These are phyloP conservation scores for Colletotrichum higginsianum DNA, from an alignment of 2,329 filamentous ascomycete genomes.

Conservation along the genomic window DNA sequence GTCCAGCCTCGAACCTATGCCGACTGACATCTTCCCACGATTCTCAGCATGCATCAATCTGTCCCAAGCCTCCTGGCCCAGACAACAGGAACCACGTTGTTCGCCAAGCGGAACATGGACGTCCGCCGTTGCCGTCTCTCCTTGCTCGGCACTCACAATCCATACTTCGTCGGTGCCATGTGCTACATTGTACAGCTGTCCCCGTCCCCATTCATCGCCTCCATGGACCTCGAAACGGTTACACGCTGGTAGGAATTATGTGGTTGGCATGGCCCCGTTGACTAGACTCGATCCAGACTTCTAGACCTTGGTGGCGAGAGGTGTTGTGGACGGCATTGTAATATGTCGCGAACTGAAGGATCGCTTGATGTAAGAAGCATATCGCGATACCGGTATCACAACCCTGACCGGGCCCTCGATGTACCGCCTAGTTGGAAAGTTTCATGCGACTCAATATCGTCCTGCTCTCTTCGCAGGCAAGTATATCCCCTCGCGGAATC, in stretches of 20 bases:
- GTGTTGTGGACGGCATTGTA: background rate
- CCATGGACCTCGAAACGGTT: conserved; percentile 4
- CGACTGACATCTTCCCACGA: background rate
- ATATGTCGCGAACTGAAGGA: conserved; percentile 25
- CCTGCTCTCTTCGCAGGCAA: background rate
- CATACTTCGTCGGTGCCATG: conserved; percentile 9
- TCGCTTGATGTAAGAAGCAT: conserved; percentile 6
- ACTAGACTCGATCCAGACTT: conserved; percentile 15
- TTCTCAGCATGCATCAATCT: conserved; percentile 22
- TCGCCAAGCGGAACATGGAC: conserved; percentile 16
- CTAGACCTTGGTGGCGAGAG: conserved; percentile 3
- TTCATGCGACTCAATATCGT: background rate
- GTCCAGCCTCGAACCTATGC: background rate
- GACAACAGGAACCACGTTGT: conserved; percentile 38
- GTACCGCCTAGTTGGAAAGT: background rate
- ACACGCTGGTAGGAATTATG: conserved; percentile 1
- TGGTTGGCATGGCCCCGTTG: background rate
- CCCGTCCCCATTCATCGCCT: background rate
- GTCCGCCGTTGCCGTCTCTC: conserved; percentile 1
- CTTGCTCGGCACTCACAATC: conserved; percentile 5
- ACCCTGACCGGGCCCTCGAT: background rate
- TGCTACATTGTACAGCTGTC: conserved; percentile 38
- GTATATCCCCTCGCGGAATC: conserved; percentile 3
- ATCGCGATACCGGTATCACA: conserved; percentile 16
- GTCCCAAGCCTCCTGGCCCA: conserved; percentile 35